These are phyloP conservation scores for Scheffersomyces parashehatae DNA, from an alignment of 1,139 yeast genomes.

Conservation along the genomic window DNA sequence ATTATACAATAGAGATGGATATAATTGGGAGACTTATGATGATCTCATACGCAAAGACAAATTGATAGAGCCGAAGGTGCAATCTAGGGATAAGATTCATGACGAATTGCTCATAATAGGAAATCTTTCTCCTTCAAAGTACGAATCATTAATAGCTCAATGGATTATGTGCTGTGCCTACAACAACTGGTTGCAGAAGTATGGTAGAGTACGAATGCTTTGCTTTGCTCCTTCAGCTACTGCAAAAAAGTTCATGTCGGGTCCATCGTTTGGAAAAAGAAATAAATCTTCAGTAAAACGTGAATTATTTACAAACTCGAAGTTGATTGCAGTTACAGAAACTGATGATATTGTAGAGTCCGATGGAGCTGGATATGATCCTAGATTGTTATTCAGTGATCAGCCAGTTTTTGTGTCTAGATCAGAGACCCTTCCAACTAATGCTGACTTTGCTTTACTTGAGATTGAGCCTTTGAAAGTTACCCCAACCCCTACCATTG, in stretches of 20 bases:
- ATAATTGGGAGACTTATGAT: conserved; percentile 61
- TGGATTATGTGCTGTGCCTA: conserved; percentile 71
- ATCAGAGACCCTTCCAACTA: conserved; percentile 23
- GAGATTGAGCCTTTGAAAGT: conserved; percentile 57
- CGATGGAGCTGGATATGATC: conserved; percentile 38
- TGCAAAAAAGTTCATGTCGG: conserved; percentile 62
- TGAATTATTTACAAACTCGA: conserved; percentile 59
- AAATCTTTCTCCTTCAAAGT: conserved; percentile 51
- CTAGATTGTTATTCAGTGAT: conserved; percentile 35
- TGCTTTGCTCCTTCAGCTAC: conserved; percentile 59
- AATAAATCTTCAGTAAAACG: conserved; percentile 60
- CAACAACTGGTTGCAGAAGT: conserved; percentile 73
- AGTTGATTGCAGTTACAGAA: conserved; percentile 49
- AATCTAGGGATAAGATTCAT: conserved; percentile 52
- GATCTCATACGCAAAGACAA: conserved; percentile 44
- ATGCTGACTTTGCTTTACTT: conserved; percentile 42
- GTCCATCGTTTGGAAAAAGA: conserved; percentile 46
- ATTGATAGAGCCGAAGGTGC: conserved; percentile 37
- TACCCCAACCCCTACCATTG: conserved; percentile 32
- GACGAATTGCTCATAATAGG: conserved; percentile 65
- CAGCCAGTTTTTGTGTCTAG: conserved; percentile 37
- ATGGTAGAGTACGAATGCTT: conserved; percentile 73
- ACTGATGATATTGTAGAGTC: conserved; percentile 18
- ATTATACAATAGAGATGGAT: conserved; percentile 50
- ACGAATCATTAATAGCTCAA: conserved; percentile 71